Evolutionary conservation across 148 eudicot genomes (phyloP).

Genomic region (Drosera capensis): DNA sequence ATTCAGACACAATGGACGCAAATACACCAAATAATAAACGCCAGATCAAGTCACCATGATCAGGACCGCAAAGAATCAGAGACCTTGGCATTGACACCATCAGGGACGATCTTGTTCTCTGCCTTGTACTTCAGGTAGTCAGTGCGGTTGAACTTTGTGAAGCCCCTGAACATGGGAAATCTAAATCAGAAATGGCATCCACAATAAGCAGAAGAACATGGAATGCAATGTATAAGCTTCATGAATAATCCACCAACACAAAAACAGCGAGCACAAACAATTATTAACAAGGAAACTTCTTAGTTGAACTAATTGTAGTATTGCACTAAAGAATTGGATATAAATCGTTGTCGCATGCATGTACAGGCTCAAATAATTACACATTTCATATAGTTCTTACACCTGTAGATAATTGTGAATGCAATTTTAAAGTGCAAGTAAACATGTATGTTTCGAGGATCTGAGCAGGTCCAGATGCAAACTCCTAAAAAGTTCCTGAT

Average conservation of each 20-base stretch:
- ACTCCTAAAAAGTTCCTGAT: too few relatives aligned
- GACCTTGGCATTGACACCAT: slow-evolving; percentile 42
- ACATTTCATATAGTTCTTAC: too few relatives aligned
- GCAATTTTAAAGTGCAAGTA: too few relatives aligned
- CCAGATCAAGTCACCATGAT: not conserved
- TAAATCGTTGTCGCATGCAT: too few relatives aligned
- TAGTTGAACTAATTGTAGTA: too few relatives aligned
- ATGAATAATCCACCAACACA: not conserved
- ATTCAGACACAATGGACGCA: not conserved
- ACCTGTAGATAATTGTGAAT: too few relatives aligned
- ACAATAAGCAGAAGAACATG: not conserved
- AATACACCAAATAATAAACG: not conserved
- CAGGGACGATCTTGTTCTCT: slow-evolving; percentile 29
- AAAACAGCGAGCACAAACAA: too few relatives aligned
- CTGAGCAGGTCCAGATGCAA: too few relatives aligned
- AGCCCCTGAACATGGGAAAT: slow-evolving; percentile 20
- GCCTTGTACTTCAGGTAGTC: slow-evolving; percentile 28
- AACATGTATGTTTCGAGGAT: too few relatives aligned
- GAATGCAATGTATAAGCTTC: not conserved
- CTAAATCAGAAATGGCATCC: not conserved
- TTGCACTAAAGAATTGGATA: too few relatives aligned
- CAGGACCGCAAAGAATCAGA: not conserved
- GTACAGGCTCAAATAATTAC: too few relatives aligned
- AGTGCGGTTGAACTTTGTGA: slow-evolving; percentile 30
- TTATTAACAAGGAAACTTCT: too few relatives aligned